Evolutionary conservation across 2,329 filamentous ascomycete species (phyloP), one percentile per base, ranked within the genome.

Genomic region (Xylariaceae sp.): DNA sequence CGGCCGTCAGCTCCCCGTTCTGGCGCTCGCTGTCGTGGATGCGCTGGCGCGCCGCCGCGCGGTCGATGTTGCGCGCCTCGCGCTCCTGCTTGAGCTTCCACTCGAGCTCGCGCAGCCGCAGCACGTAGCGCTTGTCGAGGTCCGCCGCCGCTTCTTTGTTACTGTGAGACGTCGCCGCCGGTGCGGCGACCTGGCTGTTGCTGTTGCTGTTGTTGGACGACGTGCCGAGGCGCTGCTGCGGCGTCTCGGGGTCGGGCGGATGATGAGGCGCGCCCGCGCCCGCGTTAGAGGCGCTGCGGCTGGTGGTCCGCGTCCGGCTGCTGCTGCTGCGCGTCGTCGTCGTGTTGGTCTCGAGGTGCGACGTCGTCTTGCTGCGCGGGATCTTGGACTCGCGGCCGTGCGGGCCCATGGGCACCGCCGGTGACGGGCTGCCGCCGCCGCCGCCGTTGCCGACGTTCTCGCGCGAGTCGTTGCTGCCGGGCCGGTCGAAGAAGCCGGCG

Each of bases 41-140:
- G 33, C 90, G 68, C 62, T 88, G 83, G 35, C 85, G 68, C 18
- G 90, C 90, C 16, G 87, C 88, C 30, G 75, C 82, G 3, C 92
- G 77, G 60, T 98, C 92, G 37, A 94, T 67, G 33, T 93, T 67
- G 28, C 92, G 68, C 1, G 80, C 88, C 59, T 96, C 92, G 11
- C 92, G 68, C 63, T 98, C 92, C 29, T 84, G 80, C 58, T 94
- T 94, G 13, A 98, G 68, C 47, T 93, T 77, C 45, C 81, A 74
- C 65, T 98, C 92, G 46, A 96, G 66, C 54, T 96, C 89, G 37
- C 86, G 78, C 21, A 96, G 68, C 5, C 92, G 68, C 43, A 94
- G 75, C 44, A 93, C 78, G 86, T 87, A 94, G 46, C 83, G 77
- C 44, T 84, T 80, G 47, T 90, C 82, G 24, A 64, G 62, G 23